phyloP scores from a whole-genome alignment of 2,329 filamentous ascomycete species.

The Ascochyta lentis region DNA sequence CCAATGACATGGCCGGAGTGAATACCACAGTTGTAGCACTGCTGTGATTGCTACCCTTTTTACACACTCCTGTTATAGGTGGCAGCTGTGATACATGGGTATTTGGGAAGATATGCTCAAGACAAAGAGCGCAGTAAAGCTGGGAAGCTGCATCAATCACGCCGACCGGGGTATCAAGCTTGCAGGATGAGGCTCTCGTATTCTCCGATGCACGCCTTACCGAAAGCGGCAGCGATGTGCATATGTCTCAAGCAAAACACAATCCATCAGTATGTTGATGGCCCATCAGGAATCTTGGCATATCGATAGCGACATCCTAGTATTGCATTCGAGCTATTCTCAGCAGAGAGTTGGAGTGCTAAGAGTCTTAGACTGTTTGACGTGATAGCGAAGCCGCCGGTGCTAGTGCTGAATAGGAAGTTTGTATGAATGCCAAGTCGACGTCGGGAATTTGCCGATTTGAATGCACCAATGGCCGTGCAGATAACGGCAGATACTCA shows the following conservation, averaged over 20 bases:
- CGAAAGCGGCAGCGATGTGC: background rate
- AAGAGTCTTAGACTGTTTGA: background rate
- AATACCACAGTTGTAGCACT: no score
- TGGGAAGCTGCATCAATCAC: no score
- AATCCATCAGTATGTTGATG: background rate
- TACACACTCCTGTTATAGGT: no score
- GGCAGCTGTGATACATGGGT: no score
- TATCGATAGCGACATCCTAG: background rate
- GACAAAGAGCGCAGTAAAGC: no score
- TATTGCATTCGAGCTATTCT: background rate
- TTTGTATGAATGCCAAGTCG: slow-evolving; percentile 4
- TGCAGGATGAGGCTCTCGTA: slow-evolving; percentile 3
- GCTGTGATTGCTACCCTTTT: no score
- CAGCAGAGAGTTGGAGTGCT: no score
- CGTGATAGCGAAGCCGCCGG: background rate
- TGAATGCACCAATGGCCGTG: background rate
- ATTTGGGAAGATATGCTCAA: no score
- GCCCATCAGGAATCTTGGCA: background rate
- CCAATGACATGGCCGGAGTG: no score
- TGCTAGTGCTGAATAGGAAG: slow-evolving; percentile 4
- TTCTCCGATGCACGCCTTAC: background rate
- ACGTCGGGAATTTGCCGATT: background rate
- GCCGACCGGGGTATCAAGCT: background rate
- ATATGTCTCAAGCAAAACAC: background rate
- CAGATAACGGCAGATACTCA: no score